These are phyloP conservation scores for Bathelium albidoporum DNA, from an alignment of 495 filamentous ascomycete species.

Conservation along the genomic window DNA sequence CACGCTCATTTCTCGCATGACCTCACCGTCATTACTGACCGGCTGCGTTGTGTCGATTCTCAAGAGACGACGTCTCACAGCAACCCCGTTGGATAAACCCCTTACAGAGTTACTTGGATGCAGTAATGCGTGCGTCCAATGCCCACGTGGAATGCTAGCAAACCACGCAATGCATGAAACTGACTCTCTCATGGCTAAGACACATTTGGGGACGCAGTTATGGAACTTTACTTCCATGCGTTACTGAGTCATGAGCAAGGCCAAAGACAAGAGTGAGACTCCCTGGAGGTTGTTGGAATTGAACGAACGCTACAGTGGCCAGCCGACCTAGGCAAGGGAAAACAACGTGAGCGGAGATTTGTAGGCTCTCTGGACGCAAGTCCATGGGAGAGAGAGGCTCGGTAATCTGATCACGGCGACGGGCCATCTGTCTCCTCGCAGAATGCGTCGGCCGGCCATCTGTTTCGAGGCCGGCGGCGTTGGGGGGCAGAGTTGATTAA, in stretches of 20 bases:
- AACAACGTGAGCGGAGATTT: not conserved
- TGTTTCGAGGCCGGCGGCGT: not conserved
- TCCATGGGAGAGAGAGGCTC: not conserved
- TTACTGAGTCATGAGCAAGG: not conserved
- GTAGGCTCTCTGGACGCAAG: not conserved
- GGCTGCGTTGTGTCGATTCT: not conserved
- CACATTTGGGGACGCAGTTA: too few species aligned
- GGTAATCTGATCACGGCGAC: not conserved
- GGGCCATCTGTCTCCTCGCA: not conserved
- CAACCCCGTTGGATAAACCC: not conserved
- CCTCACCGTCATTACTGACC: not conserved
- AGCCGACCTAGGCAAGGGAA: too few species aligned
- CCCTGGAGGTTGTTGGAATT: too few species aligned
- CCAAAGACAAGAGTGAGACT: too few species aligned
- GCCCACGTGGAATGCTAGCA: slow-evolving; percentile 3
- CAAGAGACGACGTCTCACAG: not conserved
- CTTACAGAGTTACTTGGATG: not conserved
- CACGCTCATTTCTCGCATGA: not conserved
- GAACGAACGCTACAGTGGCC: too few species aligned
- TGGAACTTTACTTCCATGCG: not conserved
- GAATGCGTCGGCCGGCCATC: not conserved
- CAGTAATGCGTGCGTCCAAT: not conserved
- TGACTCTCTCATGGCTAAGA: not conserved
- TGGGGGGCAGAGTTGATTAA: not conserved
- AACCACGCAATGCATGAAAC: not conserved